Percentiles rank a stretch among this genome's conserved stretches.
These are phyloP conservation scores for Pelargonium nanum DNA, from an alignment of 345 rosid species.

Conservation along the genomic window DNA sequence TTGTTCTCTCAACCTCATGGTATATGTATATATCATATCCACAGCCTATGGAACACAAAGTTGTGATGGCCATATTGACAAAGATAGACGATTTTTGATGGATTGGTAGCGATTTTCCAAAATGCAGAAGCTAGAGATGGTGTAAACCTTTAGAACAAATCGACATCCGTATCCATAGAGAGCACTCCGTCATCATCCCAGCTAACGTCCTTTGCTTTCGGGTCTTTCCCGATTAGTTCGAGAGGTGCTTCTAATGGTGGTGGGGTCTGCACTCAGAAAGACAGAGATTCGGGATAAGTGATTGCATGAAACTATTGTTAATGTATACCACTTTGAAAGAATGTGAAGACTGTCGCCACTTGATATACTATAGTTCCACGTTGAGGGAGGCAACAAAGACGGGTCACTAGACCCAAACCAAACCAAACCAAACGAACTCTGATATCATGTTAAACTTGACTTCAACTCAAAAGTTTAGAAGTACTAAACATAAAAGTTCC, in stretches of 20 bases:
- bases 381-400: too few relatives aligned
- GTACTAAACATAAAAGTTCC: too few relatives aligned
- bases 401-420: too few relatives aligned
- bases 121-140: background rate
- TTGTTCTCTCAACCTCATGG: too few relatives aligned
- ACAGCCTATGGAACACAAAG: too few relatives aligned
- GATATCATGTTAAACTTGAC: too few relatives aligned
- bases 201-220: constrained; percentile 37
- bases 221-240: constrained; percentile 43
- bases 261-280: constrained; percentile 41
- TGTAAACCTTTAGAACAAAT: constrained; percentile 42
- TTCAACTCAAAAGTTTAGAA: too few relatives aligned
- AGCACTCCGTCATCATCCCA: constrained; percentile 95
- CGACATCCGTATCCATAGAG: constrained; percentile 50
- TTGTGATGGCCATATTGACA: too few relatives aligned
- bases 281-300: background rate
- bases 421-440: too few relatives aligned
- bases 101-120: background rate
- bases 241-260: constrained; percentile 65
- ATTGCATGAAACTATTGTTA: background rate
- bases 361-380: too few relatives aligned
- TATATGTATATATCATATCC: too few relatives aligned
- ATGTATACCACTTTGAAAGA: background rate
- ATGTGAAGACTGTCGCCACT: too few relatives aligned
- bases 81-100: background rate